Evolutionary conservation across 2,329 filamentous ascomycete genomes (phyloP), one percentile per base, ranked within the genome.

Genomic region (Emergomyces orientalis): DNA sequence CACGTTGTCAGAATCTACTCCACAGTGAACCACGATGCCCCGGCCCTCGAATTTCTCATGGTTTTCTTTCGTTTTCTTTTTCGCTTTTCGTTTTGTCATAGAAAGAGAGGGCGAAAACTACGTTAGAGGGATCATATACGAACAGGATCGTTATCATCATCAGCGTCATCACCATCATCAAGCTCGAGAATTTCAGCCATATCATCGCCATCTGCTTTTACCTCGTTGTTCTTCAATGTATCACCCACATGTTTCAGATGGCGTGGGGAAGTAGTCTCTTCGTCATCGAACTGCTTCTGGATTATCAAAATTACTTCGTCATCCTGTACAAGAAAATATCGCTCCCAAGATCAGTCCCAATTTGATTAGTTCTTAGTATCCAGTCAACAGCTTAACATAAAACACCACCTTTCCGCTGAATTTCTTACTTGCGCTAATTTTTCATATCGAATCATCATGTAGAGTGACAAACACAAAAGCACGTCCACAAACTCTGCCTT

Each of bases 1-100:
- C 37, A 65, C 72, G 9, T 71, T 81, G 72, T 70, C 63, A 70
- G 66, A 66, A 60, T 39, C 30, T 58, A 65, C 61, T 63, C 52
- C 14, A 61, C 62, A 65, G 62, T 63, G 60, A 64, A 59, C 49
- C 5, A 63, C 63, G 52, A 69, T 30, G n/a, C n/a, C 22, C 22
- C 47, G 30, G 19, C 1, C 5, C 2, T 56, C 30, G 14, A 7
- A 11, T 34, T 39, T 56, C 25, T 56, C 2, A 9, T 54, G 19
- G 39, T 25, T 25, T 39, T 55, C 13, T 4, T 55, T 55, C 25
- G 14, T 22, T n/a, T 37, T 22, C 11, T 22, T 22, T 39, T 56
- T 17, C 3, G 32, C 3, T 22, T 39, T 56, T 19, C 2, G 37
- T 34, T 13, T 19, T 32, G 3, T 7, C 32, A 32, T 7, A 19